Evolutionary conservation across 345 rosid genomes (phyloP).

Genomic region (Eucalyptus cloeziana): DNA sequence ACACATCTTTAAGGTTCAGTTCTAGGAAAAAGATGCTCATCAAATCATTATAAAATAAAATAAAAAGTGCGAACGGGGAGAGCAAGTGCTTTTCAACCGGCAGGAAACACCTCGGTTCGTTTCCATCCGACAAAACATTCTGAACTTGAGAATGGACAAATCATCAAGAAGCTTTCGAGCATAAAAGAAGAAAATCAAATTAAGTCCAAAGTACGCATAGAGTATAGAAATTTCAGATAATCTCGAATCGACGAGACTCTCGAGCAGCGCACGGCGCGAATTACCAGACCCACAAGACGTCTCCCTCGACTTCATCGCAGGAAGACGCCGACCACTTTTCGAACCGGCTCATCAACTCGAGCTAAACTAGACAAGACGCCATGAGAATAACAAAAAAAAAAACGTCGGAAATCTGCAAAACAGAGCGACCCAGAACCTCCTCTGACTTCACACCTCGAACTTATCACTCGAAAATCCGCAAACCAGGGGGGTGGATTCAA

Average conservation of each 20-base stretch:
- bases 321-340: background rate
- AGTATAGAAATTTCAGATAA: background rate
- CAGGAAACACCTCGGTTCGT: background rate
- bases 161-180: background rate
- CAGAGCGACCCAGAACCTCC: background rate
- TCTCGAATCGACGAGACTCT: background rate
- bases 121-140: background rate
- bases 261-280: background rate
- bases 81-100: background rate
- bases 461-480: background rate
- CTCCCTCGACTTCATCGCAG: background rate
- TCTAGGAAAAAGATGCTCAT: background rate
- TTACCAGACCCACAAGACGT: background rate
- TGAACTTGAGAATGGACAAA: background rate
- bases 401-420: background rate
- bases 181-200: background rate
- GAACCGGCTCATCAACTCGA: background rate
- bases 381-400: background rate
- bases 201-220: background rate
- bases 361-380: background rate
- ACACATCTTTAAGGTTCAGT: background rate
- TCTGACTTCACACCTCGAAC: background rate
- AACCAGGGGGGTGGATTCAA: background rate
- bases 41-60: background rate
- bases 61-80: background rate